Conservation (phyloP, 2,329 filamentous ascomycete species). For the Chaetomium strumarium region DNA sequence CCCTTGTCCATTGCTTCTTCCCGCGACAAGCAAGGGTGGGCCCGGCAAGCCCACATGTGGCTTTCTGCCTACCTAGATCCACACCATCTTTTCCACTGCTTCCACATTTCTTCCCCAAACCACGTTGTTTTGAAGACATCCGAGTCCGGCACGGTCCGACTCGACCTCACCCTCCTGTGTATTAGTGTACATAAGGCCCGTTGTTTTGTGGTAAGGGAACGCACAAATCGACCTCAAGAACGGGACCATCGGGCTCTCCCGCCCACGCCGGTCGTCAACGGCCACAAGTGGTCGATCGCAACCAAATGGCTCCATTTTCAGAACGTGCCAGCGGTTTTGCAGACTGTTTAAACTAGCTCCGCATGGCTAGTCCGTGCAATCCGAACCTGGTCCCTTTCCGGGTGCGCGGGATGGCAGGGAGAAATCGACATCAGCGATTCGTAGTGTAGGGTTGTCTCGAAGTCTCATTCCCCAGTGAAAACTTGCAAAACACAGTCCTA, state of each 20-base stretch:
- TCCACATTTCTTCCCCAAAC: too few relatives aligned
- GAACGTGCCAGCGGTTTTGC: neutral
- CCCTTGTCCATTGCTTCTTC: neutral
- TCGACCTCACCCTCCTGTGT: too few relatives aligned
- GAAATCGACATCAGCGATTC: too few relatives aligned
- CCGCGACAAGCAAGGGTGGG: neutral
- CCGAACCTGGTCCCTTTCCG: conserved; percentile 1
- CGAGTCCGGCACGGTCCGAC: too few relatives aligned
- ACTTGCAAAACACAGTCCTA: too few relatives aligned
- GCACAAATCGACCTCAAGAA: too few relatives aligned
- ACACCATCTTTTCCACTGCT: too few relatives aligned
- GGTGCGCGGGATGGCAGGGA: neutral
- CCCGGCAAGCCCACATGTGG: neutral
- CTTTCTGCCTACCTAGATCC: too few relatives aligned
- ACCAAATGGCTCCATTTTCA: conserved; percentile 6
- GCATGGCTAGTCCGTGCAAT: neutral
- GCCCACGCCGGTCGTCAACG: conserved; percentile 10
- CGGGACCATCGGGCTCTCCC: conserved; percentile 5
- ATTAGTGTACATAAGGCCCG: too few relatives aligned
- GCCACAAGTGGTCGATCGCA: conserved; percentile 8
- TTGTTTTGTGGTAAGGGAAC: too few relatives aligned
- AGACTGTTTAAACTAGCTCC: neutral
- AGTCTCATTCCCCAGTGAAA: too few relatives aligned
- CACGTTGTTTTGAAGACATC: too few relatives aligned
- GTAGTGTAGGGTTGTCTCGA: neutral